Evolutionary conservation across 2,329 filamentous ascomycete species (phyloP), one percentile per base, ranked within the genome.

Genomic region (Endoconidiophora polonica): DNA sequence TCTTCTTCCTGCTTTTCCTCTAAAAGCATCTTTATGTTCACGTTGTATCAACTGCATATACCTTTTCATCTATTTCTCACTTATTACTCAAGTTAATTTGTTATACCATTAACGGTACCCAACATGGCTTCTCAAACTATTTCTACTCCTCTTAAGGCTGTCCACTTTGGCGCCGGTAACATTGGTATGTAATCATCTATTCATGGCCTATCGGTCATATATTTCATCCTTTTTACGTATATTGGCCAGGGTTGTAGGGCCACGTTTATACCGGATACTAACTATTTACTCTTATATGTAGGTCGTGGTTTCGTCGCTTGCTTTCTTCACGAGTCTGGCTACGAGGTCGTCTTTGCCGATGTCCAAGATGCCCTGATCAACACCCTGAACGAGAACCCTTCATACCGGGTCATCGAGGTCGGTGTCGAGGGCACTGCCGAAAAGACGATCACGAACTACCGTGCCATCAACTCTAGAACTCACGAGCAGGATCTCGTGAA

Each of bases 291-390:
- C 6, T 39, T 33, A 45, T 38, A 42, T 18, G 12, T 42, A 71
- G 69, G 74, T 65, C 81, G 83, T 64, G 83, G 86, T 65, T 91
- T 91, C 58, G 85, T 91, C 50, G 86, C 83, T 60, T 86, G 86
- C 68, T 91, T 95, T 69, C 77, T 96, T 39, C 86, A 94, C 72
- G 83, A 93, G 66, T 91, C 88, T 10, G 88, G 86, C 63, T 98
- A 88, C 65, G 86, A 95, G 62, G 90, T 98, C 60, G 74, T 96
- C 69, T 96, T 98, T 62, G 82, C 93, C 59, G 91, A 98, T 72
- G 88, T 98, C 57, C 81, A 87, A 68, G 86, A 90, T 63, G 68
- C 68, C 54, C 71, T 95, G 55, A 91, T 96, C 63, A 72, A 90
- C 59, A 68, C 74, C 48, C 76, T 98, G 58, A 86, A 96, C 63